Percentiles rank a stretch among this genome's conserved stretches.
These are phyloP conservation scores for Emergomyces pasteurianus DNA, from an alignment of 2,329 filamentous ascomycete genomes.

Conservation along the genomic window DNA sequence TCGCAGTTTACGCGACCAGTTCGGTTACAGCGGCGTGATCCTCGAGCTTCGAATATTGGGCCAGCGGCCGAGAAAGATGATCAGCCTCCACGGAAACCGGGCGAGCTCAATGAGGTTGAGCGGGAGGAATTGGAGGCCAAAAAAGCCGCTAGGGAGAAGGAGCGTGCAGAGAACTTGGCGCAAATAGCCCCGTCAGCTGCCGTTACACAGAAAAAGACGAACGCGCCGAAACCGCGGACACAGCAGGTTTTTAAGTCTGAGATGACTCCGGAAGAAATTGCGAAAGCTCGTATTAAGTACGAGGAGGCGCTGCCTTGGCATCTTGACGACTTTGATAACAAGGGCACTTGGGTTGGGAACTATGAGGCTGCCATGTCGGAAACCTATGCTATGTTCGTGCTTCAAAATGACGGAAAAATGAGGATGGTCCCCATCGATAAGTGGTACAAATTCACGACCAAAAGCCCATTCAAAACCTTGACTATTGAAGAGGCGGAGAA, in stretches of 20 bases:
- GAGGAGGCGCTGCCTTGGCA: slow-evolving; percentile 96
- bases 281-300: slow-evolving; percentile 56
- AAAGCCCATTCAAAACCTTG: slow-evolving; percentile 57
- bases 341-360: slow-evolving; percentile 83
- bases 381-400: slow-evolving; percentile 63
- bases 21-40: slow-evolving; percentile 78
- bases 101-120: slow-evolving; percentile 52
- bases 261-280: slow-evolving; percentile 59
- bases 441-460: slow-evolving; percentile 60
- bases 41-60: slow-evolving; percentile 48
- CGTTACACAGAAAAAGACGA: slow-evolving; percentile 55
- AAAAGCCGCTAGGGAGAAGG: slow-evolving; percentile 69
- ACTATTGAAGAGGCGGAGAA: slow-evolving; percentile 77
- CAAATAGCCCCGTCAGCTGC: slow-evolving; percentile 80
- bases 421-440: slow-evolving; percentile 88
- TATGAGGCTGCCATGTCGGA: slow-evolving; percentile 85
- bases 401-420: slow-evolving; percentile 58
- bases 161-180: slow-evolving; percentile 75
- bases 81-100: slow-evolving; percentile 44
- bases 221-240: slow-evolving; percentile 61
- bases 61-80: slow-evolving; percentile 29
- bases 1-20: slow-evolving; percentile 79
- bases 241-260: slow-evolving; percentile 79
- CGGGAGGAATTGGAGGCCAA: slow-evolving; percentile 45
- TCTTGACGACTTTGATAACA: slow-evolving; percentile 89